Percentiles rank a stretch among this genome's conserved stretches.
These are phyloP conservation scores for Amauroascus verrucosus DNA, from an alignment of 2,329 filamentous ascomycete species.

Conservation along the genomic window DNA sequence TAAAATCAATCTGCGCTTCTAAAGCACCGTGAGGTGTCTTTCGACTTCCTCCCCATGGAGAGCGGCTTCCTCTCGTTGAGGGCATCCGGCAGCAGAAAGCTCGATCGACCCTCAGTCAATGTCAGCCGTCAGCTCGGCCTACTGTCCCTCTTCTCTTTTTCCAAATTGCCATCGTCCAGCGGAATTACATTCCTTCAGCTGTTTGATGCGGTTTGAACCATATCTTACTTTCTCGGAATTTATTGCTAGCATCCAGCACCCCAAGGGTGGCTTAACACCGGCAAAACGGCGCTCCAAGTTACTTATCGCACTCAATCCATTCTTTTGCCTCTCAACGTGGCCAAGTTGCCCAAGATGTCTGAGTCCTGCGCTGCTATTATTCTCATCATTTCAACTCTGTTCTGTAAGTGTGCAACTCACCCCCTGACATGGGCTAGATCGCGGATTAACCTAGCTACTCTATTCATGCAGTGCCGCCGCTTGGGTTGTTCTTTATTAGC, in stretches of 20 bases:
- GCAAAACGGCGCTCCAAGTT: not conserved
- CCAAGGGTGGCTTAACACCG: not conserved
- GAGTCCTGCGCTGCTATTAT: conserved; percentile 31
- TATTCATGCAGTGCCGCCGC: conserved; percentile 49
- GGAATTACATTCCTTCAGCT: not conserved
- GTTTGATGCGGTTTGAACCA: not conserved
- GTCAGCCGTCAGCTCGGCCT: not conserved
- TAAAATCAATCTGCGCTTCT: no score
- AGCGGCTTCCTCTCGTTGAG: not conserved
- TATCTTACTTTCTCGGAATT: not conserved
- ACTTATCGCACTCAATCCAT: not conserved
- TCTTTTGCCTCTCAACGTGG: not conserved
- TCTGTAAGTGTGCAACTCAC: conserved; percentile 28
- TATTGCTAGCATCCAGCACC: no score
- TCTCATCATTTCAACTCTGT: conserved; percentile 39
- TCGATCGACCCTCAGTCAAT: not conserved
- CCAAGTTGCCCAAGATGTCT: conserved; percentile 10
- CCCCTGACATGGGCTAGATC: not conserved
- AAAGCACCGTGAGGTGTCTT: no score
- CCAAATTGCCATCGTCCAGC: not conserved
- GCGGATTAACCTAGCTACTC: not conserved
- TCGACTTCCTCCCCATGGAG: not conserved
- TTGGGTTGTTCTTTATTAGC: conserved; percentile 54
- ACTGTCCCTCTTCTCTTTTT: not conserved
- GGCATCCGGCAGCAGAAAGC: not conserved